Conservation (phyloP, 2,329 filamentous ascomycete genomes). For the Hirsutella minnesotensis region DNA sequence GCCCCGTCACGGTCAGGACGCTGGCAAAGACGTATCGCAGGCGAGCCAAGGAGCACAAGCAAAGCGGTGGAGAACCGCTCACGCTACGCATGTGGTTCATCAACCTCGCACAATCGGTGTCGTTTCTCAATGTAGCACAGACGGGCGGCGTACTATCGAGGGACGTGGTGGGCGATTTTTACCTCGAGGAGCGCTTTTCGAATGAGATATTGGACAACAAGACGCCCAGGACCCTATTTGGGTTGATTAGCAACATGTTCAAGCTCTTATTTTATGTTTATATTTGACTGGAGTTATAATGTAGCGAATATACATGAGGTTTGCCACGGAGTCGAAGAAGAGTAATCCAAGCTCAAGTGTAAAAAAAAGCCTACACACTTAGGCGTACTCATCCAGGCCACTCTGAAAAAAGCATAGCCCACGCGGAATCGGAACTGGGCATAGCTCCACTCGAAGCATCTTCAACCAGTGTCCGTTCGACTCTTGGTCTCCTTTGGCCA, state of each 20-base stretch:
- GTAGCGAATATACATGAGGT: too few species aligned
- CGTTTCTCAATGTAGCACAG: neutral
- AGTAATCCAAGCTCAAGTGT: too few species aligned
- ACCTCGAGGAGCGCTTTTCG: neutral
- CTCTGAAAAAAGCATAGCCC: too few species aligned
- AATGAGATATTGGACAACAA: neutral
- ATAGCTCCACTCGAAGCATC: too few species aligned
- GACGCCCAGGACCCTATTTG: neutral
- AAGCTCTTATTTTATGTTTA: neutral
- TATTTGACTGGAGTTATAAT: neutral
- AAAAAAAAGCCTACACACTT: too few species aligned
- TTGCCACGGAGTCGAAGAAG: too few species aligned
- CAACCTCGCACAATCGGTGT: neutral
- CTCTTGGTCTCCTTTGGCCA: too few species aligned
- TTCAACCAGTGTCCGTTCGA: too few species aligned
- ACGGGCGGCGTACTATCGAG: neutral
- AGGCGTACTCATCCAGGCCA: too few species aligned
- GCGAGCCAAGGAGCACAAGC: neutral
- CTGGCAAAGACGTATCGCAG: neutral
- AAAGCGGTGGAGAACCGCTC: neutral
- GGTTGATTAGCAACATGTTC: neutral
- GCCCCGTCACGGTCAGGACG: slow-evolving; percentile 1
- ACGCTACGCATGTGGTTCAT: neutral
- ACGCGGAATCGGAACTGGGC: too few species aligned
- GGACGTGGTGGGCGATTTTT: neutral